Evolutionary conservation across 306 rosid species (phyloP), one percentile per base, ranked within the genome.

Genomic region (Medicago arabica): DNA sequence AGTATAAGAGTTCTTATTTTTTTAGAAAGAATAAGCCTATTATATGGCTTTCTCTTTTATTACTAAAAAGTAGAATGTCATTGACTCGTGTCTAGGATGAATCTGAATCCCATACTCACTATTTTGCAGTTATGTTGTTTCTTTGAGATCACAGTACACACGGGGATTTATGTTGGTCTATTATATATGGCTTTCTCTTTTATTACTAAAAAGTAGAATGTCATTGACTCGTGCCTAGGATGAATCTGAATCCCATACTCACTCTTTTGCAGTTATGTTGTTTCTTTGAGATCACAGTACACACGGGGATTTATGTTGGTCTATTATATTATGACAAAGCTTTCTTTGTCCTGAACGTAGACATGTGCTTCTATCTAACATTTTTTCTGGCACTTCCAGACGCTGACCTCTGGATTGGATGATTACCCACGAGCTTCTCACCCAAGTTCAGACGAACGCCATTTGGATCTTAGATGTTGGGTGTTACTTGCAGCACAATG

Each of bases 341-440:
- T 57, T 60, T 59, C 23, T 3, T 65, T 77, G 28, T 69, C 74
- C 23, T 25, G 18, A 74, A 13, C 51, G 75, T 50, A 75, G 18
- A 64, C 7, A 17, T 51, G 21, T 57, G 72, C 75, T 72, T 49
- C 75, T 34, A 57, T 50, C 79, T 66, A 76, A 78, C 77, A 74
- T 60, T 67, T n/a, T 65, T 50, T 78, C 58, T 82, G 77, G 25
- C 66, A 78, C 83, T 61, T 81, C 69, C 80, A 95, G 97, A 83
- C 98, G 28, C 88, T 95, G 66, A 39, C 94, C 78, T 95, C 97
- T 76, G 97, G 98, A 39, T 84, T 95, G 79, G 98, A 95, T 87
- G 98, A 95, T 83, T 95, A 92, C 83, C 98, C 98, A 13, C 93
- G 97, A 40, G 89, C 97, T 80, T 92, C 98, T 40, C 98, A 95